Percentiles rank a stretch among this genome's conserved stretches.
Evolutionary conservation across 768 basidiomycete species (phyloP).

Genomic region (Suillus cothurnatus): DNA sequence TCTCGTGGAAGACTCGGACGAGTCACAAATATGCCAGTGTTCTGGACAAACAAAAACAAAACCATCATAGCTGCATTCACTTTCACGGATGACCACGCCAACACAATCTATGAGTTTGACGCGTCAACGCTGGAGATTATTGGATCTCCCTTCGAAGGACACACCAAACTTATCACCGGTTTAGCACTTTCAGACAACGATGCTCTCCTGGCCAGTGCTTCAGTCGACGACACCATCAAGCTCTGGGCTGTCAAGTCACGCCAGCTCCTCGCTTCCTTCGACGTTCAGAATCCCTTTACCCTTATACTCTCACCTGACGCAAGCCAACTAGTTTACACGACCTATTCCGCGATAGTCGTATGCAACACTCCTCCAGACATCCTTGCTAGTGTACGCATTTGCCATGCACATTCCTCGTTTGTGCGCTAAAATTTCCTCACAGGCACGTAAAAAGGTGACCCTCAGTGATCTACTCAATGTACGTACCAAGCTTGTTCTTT

Average conservation of each 20-base stretch:
- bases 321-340: not conserved
- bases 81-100: not conserved
- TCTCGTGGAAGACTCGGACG: not conserved
- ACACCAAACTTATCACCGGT: not conserved
- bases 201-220: not conserved
- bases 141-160: not conserved
- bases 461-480: too few relatives aligned
- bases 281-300: not conserved
- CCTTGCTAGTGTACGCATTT: not conserved
- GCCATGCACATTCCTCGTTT: not conserved
- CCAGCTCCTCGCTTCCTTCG: not conserved
- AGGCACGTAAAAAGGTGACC: too few relatives aligned
- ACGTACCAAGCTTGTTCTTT: too few relatives aligned
- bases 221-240: not conserved
- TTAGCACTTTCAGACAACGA: not conserved
- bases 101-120: not conserved
- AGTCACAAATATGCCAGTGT: not conserved
- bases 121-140: not conserved
- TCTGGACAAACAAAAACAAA: not conserved
- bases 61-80: not conserved
- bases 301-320: not conserved
- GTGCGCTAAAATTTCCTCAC: too few relatives aligned
- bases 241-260: not conserved
- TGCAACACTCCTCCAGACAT: not conserved
- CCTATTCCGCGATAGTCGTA: not conserved